Conservation (phyloP, 305 asterid species). For the Fraxinus paxiana region DNA sequence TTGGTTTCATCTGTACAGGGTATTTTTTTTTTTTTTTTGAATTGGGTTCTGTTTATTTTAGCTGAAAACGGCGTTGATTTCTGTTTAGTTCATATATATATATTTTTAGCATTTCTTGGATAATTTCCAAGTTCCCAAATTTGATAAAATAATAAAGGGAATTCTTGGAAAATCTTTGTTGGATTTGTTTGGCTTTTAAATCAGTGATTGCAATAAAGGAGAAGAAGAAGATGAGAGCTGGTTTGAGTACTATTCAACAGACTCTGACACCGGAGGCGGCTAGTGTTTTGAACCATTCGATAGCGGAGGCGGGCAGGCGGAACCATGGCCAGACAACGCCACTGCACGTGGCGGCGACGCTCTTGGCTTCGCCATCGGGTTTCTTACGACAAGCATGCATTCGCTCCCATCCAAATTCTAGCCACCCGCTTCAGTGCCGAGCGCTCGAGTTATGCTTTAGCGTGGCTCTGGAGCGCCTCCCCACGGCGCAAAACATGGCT, state of each 20-base stretch:
- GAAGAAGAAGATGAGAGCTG: constrained; percentile 64
- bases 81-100: neutral
- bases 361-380: constrained; percentile 65
- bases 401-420: constrained; percentile 83
- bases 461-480: constrained; percentile 78
- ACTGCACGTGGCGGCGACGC: constrained; percentile 87
- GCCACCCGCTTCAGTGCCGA: constrained; percentile 93
- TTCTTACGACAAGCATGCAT: constrained; percentile 74
- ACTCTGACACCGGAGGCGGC: constrained; percentile 85
- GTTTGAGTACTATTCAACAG: constrained; percentile 75
- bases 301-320: constrained; percentile 70
- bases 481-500: constrained; percentile 53
- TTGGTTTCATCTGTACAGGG: neutral
- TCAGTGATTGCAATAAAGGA: constrained; percentile 7
- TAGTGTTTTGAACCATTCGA: constrained; percentile 63
- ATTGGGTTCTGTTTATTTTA: constrained; percentile 8
- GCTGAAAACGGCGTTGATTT: neutral
- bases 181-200: constrained; percentile 17
- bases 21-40: neutral
- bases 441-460: constrained; percentile 90
- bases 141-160: neutral
- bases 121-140: constrained; percentile 7
- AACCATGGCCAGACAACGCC: constrained; percentile 94
- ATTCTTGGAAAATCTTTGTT: neutral
- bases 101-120: neutral